phyloP scores from a whole-genome alignment of 345 rosid species.

The Sonneratia caseolaris region DNA sequence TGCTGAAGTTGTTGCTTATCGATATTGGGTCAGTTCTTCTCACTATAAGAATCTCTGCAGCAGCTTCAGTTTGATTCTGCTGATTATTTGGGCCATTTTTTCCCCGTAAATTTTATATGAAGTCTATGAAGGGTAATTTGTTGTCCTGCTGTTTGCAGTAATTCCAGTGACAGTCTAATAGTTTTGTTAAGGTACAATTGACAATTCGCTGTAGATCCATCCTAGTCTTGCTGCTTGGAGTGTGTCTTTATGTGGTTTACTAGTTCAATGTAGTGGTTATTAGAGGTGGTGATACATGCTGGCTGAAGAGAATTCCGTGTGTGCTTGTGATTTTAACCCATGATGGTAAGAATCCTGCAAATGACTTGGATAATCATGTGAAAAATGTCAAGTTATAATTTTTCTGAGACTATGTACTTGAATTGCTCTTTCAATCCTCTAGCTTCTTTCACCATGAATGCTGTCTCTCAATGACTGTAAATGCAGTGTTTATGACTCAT shows the following conservation, averaged over 20 bases:
- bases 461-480: neutral
- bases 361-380: neutral
- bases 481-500: neutral
- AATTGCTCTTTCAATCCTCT: neutral
- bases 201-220: neutral
- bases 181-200: neutral
- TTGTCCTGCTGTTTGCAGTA: neutral
- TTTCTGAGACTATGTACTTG: neutral
- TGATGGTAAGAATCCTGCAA: neutral
- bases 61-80: neutral
- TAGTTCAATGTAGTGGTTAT: neutral
- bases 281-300: neutral
- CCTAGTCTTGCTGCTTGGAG: neutral
- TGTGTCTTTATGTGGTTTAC: neutral
- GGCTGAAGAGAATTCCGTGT: neutral
- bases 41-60: neutral
- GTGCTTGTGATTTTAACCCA: neutral
- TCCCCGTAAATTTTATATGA: neutral
- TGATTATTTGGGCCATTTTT: neutral
- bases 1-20: conserved; percentile 83
- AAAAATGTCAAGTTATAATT: neutral
- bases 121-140: neutral
- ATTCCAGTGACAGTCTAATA: neutral
- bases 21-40: conserved; percentile 78
- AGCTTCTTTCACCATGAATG: neutral